Percentiles rank a stretch among this genome's conserved stretches.
Conservation (phyloP, 139 green algal genomes). For the Micromonas commoda region DNA sequence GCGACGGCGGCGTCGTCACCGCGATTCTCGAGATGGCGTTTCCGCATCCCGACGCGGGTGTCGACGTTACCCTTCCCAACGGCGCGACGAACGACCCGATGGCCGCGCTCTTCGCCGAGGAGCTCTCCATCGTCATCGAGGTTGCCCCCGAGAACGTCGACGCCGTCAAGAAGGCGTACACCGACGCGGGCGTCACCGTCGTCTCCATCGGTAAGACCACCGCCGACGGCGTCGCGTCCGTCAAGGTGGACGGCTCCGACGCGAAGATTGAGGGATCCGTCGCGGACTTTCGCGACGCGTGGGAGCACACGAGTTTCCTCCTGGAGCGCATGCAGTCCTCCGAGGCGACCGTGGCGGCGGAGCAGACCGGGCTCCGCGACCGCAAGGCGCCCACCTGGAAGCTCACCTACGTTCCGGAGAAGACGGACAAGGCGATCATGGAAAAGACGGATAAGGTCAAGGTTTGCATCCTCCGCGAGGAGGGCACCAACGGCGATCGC, state of each 20-base stretch:
- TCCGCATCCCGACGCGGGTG: slow-evolving; percentile 60
- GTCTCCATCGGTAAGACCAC: slow-evolving; percentile 56
- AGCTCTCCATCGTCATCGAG: slow-evolving; percentile 92
- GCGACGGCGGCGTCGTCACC: slow-evolving; percentile 79
- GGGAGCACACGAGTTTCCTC: slow-evolving; percentile 90
- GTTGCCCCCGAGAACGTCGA: slow-evolving; percentile 53
- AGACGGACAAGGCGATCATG: slow-evolving; percentile 62
- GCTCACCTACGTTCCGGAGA: slow-evolving; percentile 69
- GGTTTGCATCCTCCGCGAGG: slow-evolving; percentile 90
- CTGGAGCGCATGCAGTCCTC: slow-evolving; percentile 79
- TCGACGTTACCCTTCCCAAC: slow-evolving; percentile 2
- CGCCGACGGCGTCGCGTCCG: slow-evolving; percentile 16
- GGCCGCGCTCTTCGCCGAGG: slow-evolving; percentile 84
- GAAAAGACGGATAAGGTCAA: slow-evolving; percentile 50
- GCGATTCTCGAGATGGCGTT: slow-evolving; percentile 94
- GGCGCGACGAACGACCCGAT: slow-evolving; percentile 28
- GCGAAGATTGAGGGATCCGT: slow-evolving; percentile 40
- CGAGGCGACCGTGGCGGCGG: slow-evolving; percentile 70
- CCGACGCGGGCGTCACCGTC: slow-evolving; percentile 55
- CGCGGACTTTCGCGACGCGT: slow-evolving; percentile 67
- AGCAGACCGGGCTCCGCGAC: slow-evolving; percentile 52
- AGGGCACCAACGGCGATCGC: slow-evolving; percentile 94
- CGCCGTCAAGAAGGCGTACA: slow-evolving; percentile 59
- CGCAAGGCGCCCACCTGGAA: slow-evolving; percentile 66
- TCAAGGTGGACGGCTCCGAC: slow-evolving; percentile 31